Evolutionary conservation across 163 green algal species (phyloP).

Genomic region (Chlorella variabilis): DNA sequence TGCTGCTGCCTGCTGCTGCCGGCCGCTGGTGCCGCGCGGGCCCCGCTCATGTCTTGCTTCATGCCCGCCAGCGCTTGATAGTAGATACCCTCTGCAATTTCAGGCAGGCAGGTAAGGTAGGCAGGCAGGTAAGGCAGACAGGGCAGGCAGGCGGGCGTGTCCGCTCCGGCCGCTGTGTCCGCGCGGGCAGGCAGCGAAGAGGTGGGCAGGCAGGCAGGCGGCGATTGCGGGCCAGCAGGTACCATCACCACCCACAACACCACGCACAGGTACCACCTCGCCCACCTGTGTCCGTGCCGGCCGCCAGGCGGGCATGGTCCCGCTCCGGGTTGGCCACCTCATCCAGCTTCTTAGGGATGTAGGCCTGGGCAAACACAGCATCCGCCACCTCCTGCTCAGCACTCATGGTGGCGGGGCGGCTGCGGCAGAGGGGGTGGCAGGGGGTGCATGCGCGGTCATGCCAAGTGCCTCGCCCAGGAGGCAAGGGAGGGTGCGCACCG

Average conservation of each 20-base stretch:
- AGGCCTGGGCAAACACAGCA: slow-evolving; percentile 56
- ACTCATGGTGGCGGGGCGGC: slow-evolving; percentile 50
- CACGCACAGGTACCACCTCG: slow-evolving; percentile 13
- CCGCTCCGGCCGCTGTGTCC: no score
- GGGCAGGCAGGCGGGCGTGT: no score
- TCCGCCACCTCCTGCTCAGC: slow-evolving; percentile 75
- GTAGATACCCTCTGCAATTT: slow-evolving; percentile 86
- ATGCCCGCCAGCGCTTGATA: slow-evolving; percentile 87
- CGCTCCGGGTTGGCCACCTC: slow-evolving; percentile 91
- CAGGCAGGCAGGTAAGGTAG: background rate
- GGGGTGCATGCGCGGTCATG: no score
- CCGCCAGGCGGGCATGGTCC: slow-evolving; percentile 75
- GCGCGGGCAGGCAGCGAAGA: no score
- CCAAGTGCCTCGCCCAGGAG: no score
- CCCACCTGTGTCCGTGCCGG: slow-evolving; percentile 34
- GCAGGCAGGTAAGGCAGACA: background rate
- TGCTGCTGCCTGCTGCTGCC: slow-evolving; percentile 37
- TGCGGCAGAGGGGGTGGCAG: slow-evolving; percentile 21
- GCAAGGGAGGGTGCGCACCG: no score
- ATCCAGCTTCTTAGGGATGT: slow-evolving; percentile 90
- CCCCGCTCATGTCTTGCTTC: slow-evolving; percentile 74
- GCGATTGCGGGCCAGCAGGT: no score
- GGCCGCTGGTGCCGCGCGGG: slow-evolving; percentile 6
- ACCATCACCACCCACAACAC: no score
- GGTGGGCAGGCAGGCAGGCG: background rate